Conservation (phyloP, 1,284 basidiomycete species). For the Ganoderma multipileum region DNA sequence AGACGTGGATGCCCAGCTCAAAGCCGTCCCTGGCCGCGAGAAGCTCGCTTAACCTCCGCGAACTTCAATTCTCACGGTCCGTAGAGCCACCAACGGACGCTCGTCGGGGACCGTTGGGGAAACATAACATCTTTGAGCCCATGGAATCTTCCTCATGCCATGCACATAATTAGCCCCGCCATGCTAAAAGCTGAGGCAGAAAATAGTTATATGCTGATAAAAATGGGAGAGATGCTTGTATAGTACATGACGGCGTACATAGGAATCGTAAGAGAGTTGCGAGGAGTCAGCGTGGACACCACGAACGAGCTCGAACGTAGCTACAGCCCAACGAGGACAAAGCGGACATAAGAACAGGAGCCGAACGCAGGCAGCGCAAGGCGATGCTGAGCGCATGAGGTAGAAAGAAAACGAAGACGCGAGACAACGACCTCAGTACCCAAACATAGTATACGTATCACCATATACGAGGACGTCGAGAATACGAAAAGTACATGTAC, state of each 20-base stretch:
- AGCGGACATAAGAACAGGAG: neutral
- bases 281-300: neutral
- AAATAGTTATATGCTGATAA: slow-evolving; percentile 9
- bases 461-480: neutral
- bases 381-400: neutral
- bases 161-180: too few relatives aligned
- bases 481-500: slow-evolving; percentile 4
- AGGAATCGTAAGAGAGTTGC: slow-evolving; percentile 12
- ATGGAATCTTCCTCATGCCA: too few relatives aligned
- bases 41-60: neutral
- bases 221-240: slow-evolving; percentile 13
- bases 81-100: too few relatives aligned
- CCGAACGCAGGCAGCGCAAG: neutral
- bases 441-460: neutral
- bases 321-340: slow-evolving; percentile 1
- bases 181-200: neutral
- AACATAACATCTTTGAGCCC: too few relatives aligned
- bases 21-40: slow-evolving; percentile 13
- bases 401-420: neutral
- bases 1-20: slow-evolving; percentile 7
- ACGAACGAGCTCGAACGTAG: slow-evolving; percentile 3
- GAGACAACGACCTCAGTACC: neutral
- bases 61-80: neutral
- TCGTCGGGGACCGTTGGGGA: too few relatives aligned
- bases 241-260: slow-evolving; percentile 27